A percentile compares a stretch with the other conserved stretches of the same genome.
phyloP scores from a whole-genome alignment of 257 asterid genomes.

The Sherardia arvensis region DNA sequence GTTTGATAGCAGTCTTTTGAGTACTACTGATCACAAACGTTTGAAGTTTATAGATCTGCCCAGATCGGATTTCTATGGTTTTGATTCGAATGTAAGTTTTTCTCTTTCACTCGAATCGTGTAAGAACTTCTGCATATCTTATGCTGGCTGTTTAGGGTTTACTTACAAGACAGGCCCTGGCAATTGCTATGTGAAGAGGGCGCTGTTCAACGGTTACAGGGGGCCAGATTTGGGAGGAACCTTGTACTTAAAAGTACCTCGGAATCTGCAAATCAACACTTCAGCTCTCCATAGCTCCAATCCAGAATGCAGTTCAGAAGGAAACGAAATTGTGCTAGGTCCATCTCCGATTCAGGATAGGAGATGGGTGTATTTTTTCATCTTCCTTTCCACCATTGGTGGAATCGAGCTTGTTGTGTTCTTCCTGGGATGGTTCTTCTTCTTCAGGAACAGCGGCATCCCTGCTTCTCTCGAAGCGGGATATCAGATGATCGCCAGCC shows the following conservation, averaged over 20 bases:
- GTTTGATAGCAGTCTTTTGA: slow-evolving; percentile 22
- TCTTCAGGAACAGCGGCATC: slow-evolving; percentile 18
- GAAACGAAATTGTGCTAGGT: slow-evolving; percentile 3
- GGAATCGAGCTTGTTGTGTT: slow-evolving; percentile 22
- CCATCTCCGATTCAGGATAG: slow-evolving; percentile 13
- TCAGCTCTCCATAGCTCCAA: slow-evolving; percentile 19
- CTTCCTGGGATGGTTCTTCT: slow-evolving; percentile 24
- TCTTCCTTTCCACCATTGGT: slow-evolving; percentile 15
- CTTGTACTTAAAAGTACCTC: slow-evolving; percentile 42
- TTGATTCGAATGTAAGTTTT: slow-evolving; percentile 27
- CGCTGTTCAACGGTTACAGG: slow-evolving; percentile 41
- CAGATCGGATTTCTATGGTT: slow-evolving; percentile 49
- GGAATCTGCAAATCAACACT: slow-evolving; percentile 11
- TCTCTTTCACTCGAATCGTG: slow-evolving; percentile 33
- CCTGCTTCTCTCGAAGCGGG: slow-evolving; percentile 25
- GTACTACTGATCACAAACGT: slow-evolving; percentile 11
- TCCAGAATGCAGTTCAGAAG: slow-evolving; percentile 6
- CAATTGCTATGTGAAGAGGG: slow-evolving; percentile 37
- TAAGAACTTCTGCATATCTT: slow-evolving; percentile 21
- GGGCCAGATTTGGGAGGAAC: slow-evolving; percentile 40
- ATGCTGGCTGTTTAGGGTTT: slow-evolving; percentile 40
- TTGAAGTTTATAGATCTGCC: slow-evolving; percentile 46
- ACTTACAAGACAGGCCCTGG: slow-evolving; percentile 46
- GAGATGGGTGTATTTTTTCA: slow-evolving; percentile 17
- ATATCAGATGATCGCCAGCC: background rate